A percentile compares a stretch with the other conserved stretches of the same genome.
Conservation (phyloP, 805 yeast species). For the Metschnikowia lunata region DNA sequence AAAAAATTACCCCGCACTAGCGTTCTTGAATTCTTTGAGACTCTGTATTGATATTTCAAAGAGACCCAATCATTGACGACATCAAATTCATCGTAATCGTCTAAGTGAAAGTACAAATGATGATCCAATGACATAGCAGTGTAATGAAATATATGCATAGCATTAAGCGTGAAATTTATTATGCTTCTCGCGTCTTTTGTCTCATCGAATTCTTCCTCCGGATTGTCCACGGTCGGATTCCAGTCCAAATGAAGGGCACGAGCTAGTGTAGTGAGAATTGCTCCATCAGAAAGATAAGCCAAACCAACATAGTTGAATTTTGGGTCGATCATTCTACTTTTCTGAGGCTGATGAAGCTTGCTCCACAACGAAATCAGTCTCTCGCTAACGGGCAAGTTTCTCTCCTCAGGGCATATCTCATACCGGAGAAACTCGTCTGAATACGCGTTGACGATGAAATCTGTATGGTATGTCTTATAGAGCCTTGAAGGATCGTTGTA, state of each 20-base stretch:
- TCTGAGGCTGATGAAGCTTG: conserved; percentile 26
- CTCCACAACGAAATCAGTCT: conserved; percentile 41
- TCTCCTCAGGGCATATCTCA: conserved; percentile 34
- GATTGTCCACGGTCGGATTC: conserved; percentile 35
- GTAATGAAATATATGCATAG: conserved; percentile 32
- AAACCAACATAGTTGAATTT: conserved; percentile 32
- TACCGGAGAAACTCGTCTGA: conserved; percentile 33
- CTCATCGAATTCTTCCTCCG: conserved; percentile 29
- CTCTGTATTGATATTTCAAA: conserved; percentile 32
- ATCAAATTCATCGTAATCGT: conserved; percentile 24
- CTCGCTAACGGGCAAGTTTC: conserved; percentile 26
- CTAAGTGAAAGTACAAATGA: conserved; percentile 39
- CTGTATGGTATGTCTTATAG: conserved; percentile 31
- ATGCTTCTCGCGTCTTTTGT: conserved; percentile 29
- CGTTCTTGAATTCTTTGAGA: conserved; percentile 32
- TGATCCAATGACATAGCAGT: conserved; percentile 45
- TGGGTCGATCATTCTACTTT: conserved; percentile 21
- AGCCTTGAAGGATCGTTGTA: conserved; percentile 25
- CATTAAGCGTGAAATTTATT: conserved; percentile 13
- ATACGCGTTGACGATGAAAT: conserved; percentile 34
- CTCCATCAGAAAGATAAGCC: conserved; percentile 36
- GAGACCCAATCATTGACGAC: conserved; percentile 35
- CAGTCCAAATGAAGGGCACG: conserved; percentile 39
- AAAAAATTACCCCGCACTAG: conserved; percentile 36
- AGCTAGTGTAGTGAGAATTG: conserved; percentile 39